phyloP scores from a whole-genome alignment of 2,329 filamentous ascomycete genomes.

The Calonectria pseudoreteaudii region DNA sequence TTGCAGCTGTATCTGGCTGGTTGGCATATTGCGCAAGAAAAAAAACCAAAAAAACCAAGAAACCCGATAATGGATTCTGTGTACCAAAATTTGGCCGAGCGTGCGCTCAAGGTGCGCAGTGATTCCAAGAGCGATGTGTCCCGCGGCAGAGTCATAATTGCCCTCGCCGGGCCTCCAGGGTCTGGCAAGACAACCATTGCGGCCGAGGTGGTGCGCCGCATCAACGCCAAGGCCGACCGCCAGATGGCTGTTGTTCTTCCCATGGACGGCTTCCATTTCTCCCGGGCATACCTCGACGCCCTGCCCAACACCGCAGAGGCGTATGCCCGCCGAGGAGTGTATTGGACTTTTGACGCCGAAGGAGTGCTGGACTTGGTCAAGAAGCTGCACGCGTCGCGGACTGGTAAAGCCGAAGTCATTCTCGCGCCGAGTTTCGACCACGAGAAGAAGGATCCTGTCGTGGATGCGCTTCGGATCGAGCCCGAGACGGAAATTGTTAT shows the following conservation, averaged over 20 bases:
- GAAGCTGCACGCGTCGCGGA: background rate
- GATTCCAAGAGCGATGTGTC: background rate
- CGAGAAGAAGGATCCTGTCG: conserved; percentile 12
- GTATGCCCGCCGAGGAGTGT: background rate
- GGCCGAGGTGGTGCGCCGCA: conserved; percentile 10
- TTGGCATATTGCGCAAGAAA: background rate
- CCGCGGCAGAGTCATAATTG: conserved; percentile 1
- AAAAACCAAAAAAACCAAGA: too few species aligned
- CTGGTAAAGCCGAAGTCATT: background rate
- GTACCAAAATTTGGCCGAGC: background rate
- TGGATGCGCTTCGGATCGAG: background rate
- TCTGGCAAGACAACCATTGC: conserved; percentile 20
- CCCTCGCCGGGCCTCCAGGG: conserved; percentile 13
- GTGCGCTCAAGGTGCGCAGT: conserved; percentile 1
- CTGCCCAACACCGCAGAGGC: conserved; percentile 8
- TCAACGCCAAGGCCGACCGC: conserved; percentile 7
- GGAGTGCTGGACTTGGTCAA: conserved; percentile 4
- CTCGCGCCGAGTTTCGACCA: conserved; percentile 20
- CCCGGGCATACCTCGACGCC: conserved; percentile 1
- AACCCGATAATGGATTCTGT: conserved; percentile 1
- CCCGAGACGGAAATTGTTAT: conserved; percentile 9
- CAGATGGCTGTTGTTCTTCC: background rate
- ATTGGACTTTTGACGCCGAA: conserved; percentile 16
- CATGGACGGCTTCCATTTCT: conserved; percentile 16
- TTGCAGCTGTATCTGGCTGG: background rate